Percentiles rank a stretch among this genome's conserved stretches.
Evolutionary conservation across 106 monocot species (phyloP).

Genomic region (Allium fistulosum): DNA sequence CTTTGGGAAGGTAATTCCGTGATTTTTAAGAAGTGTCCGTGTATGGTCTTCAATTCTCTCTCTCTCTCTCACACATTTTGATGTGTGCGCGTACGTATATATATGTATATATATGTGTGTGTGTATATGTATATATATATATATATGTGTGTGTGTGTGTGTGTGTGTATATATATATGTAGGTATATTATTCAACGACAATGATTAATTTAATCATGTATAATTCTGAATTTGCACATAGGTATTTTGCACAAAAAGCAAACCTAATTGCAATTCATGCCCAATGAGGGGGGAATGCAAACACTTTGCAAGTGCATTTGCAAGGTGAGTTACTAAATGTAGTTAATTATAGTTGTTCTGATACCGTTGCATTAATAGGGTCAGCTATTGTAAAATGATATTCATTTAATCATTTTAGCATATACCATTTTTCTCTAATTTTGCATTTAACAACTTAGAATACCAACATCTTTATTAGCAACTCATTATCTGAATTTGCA

Average conservation of each 20-base stretch:
- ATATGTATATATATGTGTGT: too few relatives aligned
- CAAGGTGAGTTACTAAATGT: slow-evolving; percentile 29
- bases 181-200: not conserved
- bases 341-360: not conserved
- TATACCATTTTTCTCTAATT: too few relatives aligned
- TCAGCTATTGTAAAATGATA: too few relatives aligned
- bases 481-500: too few relatives aligned
- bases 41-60: too few relatives aligned
- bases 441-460: too few relatives aligned
- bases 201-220: slow-evolving; percentile 4
- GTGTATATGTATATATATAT: too few relatives aligned
- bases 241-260: slow-evolving; percentile 84
- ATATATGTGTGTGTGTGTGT: too few relatives aligned
- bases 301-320: slow-evolving; percentile 80
- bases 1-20: slow-evolving; percentile 64
- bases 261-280: slow-evolving; percentile 78
- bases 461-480: too few relatives aligned
- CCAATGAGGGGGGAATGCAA: slow-evolving; percentile 77
- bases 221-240: slow-evolving; percentile 13
- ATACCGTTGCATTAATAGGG: not conserved
- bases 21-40: not conserved
- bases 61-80: too few relatives aligned
- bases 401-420: too few relatives aligned
- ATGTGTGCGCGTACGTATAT: too few relatives aligned
- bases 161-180: not conserved